Conservation (phyloP, 108 stramenopile genomes). For the Skeletonema marinoi region DNA sequence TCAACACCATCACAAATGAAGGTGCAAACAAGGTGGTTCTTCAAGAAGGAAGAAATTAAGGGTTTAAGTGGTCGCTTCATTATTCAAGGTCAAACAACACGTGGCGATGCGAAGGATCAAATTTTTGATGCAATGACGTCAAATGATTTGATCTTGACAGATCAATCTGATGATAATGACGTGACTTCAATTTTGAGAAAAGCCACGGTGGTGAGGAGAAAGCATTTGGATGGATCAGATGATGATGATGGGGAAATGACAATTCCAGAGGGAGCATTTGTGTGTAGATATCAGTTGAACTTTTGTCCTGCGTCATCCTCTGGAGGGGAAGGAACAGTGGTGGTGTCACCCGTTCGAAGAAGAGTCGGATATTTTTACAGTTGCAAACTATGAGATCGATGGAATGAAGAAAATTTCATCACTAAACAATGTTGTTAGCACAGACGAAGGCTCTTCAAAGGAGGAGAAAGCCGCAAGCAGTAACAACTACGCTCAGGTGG, state of each 20-base stretch:
- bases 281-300: conserved; percentile 53
- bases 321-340: conserved; percentile 19
- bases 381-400: conserved; percentile 5
- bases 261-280: conserved; percentile 36
- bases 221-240: conserved; percentile 24
- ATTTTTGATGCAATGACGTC: conserved; percentile 43
- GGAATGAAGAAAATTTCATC: conserved; percentile 5
- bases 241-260: not conserved
- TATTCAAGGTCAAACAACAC: conserved; percentile 23
- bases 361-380: conserved; percentile 14
- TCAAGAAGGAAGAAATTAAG: conserved; percentile 63
- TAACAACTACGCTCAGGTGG: conserved; percentile 2
- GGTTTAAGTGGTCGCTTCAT: conserved; percentile 49
- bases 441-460: conserved; percentile 17
- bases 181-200: conserved; percentile 62
- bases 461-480: conserved; percentile 23
- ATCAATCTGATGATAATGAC: conserved; percentile 68
- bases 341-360: conserved; percentile 29
- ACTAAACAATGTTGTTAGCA: conserved; percentile 10
- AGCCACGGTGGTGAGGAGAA: conserved; percentile 38
- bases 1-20: not conserved
- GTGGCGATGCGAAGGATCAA: conserved; percentile 19
- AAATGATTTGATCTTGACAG: conserved; percentile 61
- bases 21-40: conserved; percentile 27
- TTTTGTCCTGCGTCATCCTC: conserved; percentile 20